These are phyloP conservation scores for Phytophthora citricola DNA, from an alignment of 352 stramenopile genomes.

Conservation along the genomic window DNA sequence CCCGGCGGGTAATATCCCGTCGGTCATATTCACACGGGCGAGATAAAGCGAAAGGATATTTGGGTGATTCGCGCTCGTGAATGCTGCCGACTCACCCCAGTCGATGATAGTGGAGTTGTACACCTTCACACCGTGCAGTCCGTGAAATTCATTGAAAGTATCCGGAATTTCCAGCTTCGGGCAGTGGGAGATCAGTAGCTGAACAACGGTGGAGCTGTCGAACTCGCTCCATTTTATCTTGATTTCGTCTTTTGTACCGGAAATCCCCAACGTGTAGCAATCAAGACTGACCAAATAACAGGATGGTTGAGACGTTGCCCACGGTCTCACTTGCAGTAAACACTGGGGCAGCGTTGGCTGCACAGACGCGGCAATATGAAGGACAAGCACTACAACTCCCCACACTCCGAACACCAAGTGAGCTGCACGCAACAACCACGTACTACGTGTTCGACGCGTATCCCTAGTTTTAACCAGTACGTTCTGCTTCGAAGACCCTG, in stretches of 20 bases:
- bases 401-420: conserved; percentile 24
- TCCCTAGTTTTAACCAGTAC: no score
- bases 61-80: conserved; percentile 29
- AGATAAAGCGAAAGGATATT: conserved; percentile 37
- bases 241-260: conserved; percentile 23
- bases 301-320: conserved; percentile 30
- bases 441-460: background rate
- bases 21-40: conserved; percentile 36
- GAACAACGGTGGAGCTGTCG: conserved; percentile 28
- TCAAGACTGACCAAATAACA: conserved; percentile 44
- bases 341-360: conserved; percentile 24
- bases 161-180: conserved; percentile 29
- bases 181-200: conserved; percentile 46
- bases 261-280: conserved; percentile 25
- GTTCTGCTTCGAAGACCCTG: background rate
- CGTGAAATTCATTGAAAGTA: conserved; percentile 25
- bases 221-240: conserved; percentile 26
- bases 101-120: conserved; percentile 46
- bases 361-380: conserved; percentile 24
- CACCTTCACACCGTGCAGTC: conserved; percentile 41
- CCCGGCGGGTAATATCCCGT: conserved; percentile 32
- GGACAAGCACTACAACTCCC: conserved; percentile 16
- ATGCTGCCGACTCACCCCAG: conserved; percentile 33
- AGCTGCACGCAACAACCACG: background rate
- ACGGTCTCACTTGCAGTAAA: conserved; percentile 38